A percentile compares a stretch with the other conserved stretches of the same genome.
Conservation (phyloP, 495 filamentous ascomycete species). For the Xylaria acuta region DNA sequence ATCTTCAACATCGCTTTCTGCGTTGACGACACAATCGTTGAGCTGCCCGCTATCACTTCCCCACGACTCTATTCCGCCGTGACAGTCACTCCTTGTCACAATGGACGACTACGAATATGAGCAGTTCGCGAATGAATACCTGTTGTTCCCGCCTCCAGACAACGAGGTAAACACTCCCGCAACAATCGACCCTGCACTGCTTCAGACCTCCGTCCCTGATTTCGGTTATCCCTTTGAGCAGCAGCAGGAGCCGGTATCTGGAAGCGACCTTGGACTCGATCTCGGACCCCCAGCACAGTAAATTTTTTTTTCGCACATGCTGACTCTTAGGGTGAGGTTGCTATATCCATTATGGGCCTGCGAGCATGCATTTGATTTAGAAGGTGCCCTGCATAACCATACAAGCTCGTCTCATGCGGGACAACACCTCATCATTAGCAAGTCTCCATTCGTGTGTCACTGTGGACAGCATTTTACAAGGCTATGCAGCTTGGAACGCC, state of each 20-base stretch:
- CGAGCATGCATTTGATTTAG: neutral
- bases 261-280: neutral
- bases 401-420: neutral
- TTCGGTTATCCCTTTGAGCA: neutral
- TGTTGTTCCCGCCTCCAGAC: neutral
- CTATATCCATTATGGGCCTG: no score
- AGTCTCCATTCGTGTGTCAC: neutral
- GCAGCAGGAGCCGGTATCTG: neutral
- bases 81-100: neutral
- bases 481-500: neutral
- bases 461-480: neutral
- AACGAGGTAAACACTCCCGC: neutral
- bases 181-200: neutral
- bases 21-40: neutral
- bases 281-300: neutral
- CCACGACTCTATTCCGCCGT: neutral
- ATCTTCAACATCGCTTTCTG: neutral
- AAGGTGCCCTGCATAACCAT: neutral
- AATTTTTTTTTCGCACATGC: constrained; percentile 1
- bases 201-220: neutral
- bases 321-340: neutral
- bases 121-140: neutral
- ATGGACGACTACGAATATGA: neutral
- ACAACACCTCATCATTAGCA: neutral
- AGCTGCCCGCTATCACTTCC: neutral